Evolutionary conservation across 1,139 yeast species (phyloP).

Genomic region (Kodamaea alishanica): DNA sequence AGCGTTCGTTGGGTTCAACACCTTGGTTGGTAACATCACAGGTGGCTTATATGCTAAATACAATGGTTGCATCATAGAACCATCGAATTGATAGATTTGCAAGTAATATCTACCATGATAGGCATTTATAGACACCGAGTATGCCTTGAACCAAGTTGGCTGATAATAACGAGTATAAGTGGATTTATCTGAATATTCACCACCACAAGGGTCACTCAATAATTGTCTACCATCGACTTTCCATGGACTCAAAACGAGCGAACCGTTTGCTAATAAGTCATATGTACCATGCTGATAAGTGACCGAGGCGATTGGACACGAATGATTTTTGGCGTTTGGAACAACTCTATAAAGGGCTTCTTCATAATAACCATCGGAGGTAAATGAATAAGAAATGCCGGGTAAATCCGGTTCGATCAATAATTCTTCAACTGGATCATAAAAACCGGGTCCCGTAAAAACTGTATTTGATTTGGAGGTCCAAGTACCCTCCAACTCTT

Average conservation of each 20-base stretch:
- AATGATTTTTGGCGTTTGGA: slow-evolving; percentile 68
- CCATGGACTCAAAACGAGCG: slow-evolving; percentile 67
- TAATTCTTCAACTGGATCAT: slow-evolving; percentile 91
- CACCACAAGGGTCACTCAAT: slow-evolving; percentile 75
- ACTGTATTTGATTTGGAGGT: slow-evolving; percentile 89
- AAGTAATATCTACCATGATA: slow-evolving; percentile 82
- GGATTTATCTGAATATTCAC: slow-evolving; percentile 47
- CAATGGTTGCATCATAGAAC: slow-evolving; percentile 78
- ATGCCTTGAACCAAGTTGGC: slow-evolving; percentile 56
- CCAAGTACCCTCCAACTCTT: slow-evolving; percentile 84
- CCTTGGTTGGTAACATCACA: slow-evolving; percentile 88
- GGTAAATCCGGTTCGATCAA: slow-evolving; percentile 94
- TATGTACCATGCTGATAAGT: slow-evolving; percentile 89
- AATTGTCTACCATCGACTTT: slow-evolving; percentile 91
- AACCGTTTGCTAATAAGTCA: slow-evolving; percentile 58
- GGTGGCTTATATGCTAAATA: slow-evolving; percentile 93
- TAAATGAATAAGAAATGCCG: slow-evolving; percentile 89
- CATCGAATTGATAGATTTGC: slow-evolving; percentile 76
- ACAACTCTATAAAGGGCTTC: slow-evolving; percentile 81
- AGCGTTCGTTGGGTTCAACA: slow-evolving; percentile 77
- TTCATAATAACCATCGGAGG: slow-evolving; percentile 86
- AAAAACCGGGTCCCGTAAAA: slow-evolving; percentile 95
- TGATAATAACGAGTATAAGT: slow-evolving; percentile 70
- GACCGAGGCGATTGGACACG: slow-evolving; percentile 78
- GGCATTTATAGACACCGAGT: slow-evolving; percentile 58